These are phyloP conservation scores for Micromonas pusilla DNA, from an alignment of 139 green algal species.

Conservation along the genomic window DNA sequence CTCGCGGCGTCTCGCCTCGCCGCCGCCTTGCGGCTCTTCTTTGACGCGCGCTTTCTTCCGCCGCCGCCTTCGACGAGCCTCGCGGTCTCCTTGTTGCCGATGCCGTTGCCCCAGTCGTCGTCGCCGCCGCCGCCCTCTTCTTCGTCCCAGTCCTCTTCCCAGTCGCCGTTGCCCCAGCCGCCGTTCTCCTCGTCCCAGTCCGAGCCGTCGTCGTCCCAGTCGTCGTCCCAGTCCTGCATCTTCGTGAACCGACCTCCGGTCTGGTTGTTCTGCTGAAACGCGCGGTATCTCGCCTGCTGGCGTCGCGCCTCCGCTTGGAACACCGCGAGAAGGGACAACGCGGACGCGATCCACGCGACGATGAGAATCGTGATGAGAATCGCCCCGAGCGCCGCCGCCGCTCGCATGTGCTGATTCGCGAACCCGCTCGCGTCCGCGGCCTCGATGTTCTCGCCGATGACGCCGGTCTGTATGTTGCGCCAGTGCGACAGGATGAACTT, in stretches of 20 bases:
- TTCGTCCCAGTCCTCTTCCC: background rate
- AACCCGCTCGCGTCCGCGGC: background rate
- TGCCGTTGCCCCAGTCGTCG: background rate
- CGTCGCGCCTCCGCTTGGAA: no score
- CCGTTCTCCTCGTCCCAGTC: background rate
- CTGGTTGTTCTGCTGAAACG: no score
- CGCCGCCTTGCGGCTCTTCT: background rate
- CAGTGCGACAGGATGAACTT: constrained; percentile 1
- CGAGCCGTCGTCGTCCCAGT: no score
- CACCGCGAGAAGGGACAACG: background rate
- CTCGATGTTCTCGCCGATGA: background rate
- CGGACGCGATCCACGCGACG: background rate
- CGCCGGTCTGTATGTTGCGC: background rate
- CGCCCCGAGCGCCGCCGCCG: background rate
- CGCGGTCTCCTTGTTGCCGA: background rate
- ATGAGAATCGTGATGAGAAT: background rate
- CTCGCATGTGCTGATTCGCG: background rate
- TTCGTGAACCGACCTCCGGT: no score
- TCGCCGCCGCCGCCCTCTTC: background rate
- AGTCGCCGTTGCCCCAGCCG: background rate
- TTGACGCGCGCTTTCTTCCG: background rate
- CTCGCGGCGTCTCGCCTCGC: background rate
- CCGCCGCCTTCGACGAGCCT: background rate
- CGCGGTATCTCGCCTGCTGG: no score
- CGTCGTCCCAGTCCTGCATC: no score